Conservation (phyloP, 2,329 filamentous ascomycete genomes). For the Colletotrichum noveboracense region DNA sequence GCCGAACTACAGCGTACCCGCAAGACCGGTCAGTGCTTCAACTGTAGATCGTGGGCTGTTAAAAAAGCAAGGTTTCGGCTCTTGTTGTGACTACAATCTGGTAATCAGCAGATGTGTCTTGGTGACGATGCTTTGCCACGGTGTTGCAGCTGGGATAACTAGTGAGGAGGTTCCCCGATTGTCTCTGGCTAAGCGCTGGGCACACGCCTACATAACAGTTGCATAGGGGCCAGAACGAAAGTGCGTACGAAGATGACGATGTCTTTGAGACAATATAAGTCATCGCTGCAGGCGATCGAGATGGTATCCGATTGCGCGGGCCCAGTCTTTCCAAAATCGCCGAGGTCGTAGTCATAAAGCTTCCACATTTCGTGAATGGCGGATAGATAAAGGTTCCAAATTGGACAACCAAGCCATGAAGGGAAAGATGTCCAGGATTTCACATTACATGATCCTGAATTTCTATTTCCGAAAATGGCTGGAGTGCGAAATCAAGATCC, state of each 20-base stretch:
- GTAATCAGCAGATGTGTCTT: not conserved
- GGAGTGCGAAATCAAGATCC: not conserved
- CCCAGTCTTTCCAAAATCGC: not conserved
- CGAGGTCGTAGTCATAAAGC: not conserved
- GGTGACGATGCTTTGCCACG: not conserved
- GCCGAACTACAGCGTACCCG: not conserved
- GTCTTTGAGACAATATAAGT: not conserved
- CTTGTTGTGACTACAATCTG: not conserved
- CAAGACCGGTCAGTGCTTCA: not conserved
- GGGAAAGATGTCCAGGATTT: not conserved
- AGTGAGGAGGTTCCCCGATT: not conserved
- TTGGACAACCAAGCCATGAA: not conserved
- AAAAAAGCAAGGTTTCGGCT: not conserved
- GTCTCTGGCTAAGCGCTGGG: not conserved
- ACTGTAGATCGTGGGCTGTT: not conserved
- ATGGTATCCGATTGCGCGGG: not conserved
- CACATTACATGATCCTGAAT: not conserved
- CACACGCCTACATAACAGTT: not conserved
- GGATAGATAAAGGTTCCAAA: not conserved
- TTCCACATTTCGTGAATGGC: not conserved
- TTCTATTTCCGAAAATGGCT: not conserved
- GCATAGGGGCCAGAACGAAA: not conserved
- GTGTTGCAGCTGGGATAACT: not conserved
- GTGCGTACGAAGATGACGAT: not conserved
- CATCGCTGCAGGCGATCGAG: not conserved